phyloP scores from a whole-genome alignment of 441 rosid species.

The Populus trichocarpa region DNA sequence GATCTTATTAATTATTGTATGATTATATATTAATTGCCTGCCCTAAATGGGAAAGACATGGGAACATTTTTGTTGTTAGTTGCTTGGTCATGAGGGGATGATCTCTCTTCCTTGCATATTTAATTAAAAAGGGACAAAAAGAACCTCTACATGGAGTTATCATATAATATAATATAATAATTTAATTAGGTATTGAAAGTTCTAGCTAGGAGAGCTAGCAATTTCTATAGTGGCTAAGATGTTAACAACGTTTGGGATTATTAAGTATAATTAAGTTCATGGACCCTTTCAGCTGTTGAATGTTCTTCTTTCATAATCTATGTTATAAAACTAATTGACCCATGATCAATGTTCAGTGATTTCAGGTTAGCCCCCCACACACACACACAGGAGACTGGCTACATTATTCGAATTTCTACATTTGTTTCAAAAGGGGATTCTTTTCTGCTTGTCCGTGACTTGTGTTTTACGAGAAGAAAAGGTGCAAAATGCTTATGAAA shows the following conservation, averaged over 20 bases:
- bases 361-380: background rate
- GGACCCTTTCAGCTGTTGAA: background rate
- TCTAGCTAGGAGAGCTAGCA: background rate
- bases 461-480: background rate
- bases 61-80: slow-evolving; percentile 11
- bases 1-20: too few species aligned
- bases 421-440: too few species aligned
- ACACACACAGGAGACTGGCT: background rate
- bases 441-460: background rate
- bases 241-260: background rate
- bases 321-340: background rate
- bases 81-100: background rate
- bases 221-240: background rate
- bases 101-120: background rate
- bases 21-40: background rate
- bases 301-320: background rate
- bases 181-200: background rate
- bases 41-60: slow-evolving; percentile 9
- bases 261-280: background rate
- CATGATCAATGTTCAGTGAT: background rate
- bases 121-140: background rate
- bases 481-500: background rate
- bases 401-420: background rate
- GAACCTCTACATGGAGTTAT: background rate
- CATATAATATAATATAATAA: background rate